These are phyloP conservation scores for Phylloporus sp. DNA, from an alignment of 768 basidiomycete species.

Conservation along the genomic window DNA sequence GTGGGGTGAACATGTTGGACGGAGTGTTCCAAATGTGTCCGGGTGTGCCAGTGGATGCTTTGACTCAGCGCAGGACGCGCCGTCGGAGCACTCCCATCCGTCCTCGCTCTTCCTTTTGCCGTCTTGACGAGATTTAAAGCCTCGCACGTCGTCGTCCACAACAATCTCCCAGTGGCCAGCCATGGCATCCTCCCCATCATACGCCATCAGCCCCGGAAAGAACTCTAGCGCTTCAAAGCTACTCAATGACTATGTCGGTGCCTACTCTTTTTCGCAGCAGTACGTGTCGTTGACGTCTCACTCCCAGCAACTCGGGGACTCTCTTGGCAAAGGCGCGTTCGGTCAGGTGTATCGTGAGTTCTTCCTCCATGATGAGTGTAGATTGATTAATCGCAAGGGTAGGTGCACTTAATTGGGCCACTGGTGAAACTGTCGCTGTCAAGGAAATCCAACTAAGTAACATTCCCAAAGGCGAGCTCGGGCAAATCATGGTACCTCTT, in stretches of 20 bases:
- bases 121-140: constrained; percentile 5
- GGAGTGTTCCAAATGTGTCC: constrained; percentile 30
- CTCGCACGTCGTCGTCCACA: not conserved
- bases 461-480: constrained; percentile 88
- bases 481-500: constrained; percentile 85
- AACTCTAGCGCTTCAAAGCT: constrained; percentile 42
- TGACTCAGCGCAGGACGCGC: constrained; percentile 36
- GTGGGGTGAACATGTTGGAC: constrained; percentile 12
- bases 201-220: constrained; percentile 21
- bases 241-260: constrained; percentile 60
- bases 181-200: constrained; percentile 24
- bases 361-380: constrained; percentile 39
- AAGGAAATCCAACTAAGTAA: constrained; percentile 96
- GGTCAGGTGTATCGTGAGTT: constrained; percentile 93
- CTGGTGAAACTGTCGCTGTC: constrained; percentile 96
- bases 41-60: constrained; percentile 20
- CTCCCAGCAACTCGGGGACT: constrained; percentile 87
- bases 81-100: constrained; percentile 15
- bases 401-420: constrained; percentile 93
- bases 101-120: constrained; percentile 13
- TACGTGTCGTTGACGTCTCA: constrained; percentile 6
- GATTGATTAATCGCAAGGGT: constrained; percentile 55
- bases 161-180: not conserved
- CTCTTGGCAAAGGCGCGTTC: constrained; percentile 93
- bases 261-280: not conserved